Evolutionary conservation across 2,329 filamentous ascomycete genomes (phyloP).

Genomic region (Allantophomopsis lycopodina): DNA sequence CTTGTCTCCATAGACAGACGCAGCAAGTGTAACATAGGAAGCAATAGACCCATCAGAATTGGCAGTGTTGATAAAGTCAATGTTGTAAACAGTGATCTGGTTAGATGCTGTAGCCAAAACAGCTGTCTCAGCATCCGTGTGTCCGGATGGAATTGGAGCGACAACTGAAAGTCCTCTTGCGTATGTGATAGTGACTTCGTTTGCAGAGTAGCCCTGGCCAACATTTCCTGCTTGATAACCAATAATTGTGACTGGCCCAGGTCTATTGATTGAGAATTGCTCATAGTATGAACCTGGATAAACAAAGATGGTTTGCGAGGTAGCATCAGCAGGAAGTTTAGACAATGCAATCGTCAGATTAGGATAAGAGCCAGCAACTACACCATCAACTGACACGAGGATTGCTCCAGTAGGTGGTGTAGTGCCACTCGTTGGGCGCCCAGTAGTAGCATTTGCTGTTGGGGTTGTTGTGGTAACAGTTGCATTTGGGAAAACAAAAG

Average conservation of each 20-base stretch:
- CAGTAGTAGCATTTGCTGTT: slow-evolving; percentile 16
- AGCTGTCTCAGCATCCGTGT: slow-evolving; percentile 13
- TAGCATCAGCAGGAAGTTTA: slow-evolving; percentile 5
- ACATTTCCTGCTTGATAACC: slow-evolving; percentile 17
- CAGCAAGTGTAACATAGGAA: slow-evolving; percentile 35
- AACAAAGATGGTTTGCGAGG: slow-evolving; percentile 33
- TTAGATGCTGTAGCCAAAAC: slow-evolving; percentile 10
- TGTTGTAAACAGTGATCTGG: slow-evolving; percentile 31
- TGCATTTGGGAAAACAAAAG: slow-evolving; percentile 15
- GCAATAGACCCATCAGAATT: slow-evolving; percentile 22
- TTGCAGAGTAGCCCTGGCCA: slow-evolving; percentile 6
- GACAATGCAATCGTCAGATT: slow-evolving; percentile 6
- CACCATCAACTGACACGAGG: slow-evolving; percentile 21
- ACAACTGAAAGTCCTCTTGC: slow-evolving; percentile 8
- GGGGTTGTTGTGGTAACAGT: slow-evolving; percentile 9
- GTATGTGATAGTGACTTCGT: slow-evolving; percentile 22
- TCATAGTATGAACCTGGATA: slow-evolving; percentile 38
- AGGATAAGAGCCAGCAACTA: slow-evolving; percentile 5
- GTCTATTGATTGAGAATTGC: slow-evolving; percentile 26
- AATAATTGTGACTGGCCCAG: slow-evolving; percentile 18
- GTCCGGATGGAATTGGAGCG: slow-evolving; percentile 10
- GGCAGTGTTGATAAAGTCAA: slow-evolving; percentile 34
- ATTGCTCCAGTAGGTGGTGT: slow-evolving; percentile 25
- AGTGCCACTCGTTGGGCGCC: slow-evolving; percentile 25
- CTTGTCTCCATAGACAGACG: slow-evolving; percentile 28